Evolutionary conservation across 257 asterid species (phyloP).

Genomic region (Primulina tabacum): DNA sequence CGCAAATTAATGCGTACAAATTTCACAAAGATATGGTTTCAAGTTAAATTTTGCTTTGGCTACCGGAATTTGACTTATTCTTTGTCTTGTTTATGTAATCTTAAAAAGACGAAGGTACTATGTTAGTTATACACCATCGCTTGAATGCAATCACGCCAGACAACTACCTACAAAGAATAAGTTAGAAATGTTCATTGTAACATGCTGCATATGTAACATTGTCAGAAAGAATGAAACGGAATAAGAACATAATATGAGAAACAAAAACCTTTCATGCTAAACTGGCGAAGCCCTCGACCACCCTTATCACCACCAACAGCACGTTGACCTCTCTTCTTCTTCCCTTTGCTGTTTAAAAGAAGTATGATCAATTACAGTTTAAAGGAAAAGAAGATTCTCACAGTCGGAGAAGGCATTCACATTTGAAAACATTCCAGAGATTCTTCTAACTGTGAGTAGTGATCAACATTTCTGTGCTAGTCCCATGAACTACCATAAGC

Average conservation of each 20-base stretch:
- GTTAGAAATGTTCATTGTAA: background rate
- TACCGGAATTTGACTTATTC: background rate
- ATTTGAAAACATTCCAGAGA: background rate
- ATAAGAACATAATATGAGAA: slow-evolving; percentile 2
- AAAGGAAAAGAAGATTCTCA: background rate
- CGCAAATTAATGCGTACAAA: background rate
- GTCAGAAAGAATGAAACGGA: background rate
- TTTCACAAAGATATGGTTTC: background rate
- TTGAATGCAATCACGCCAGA: background rate
- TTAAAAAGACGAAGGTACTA: background rate
- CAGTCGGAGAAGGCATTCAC: background rate
- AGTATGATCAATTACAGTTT: slow-evolving; percentile 5
- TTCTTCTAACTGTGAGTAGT: background rate
- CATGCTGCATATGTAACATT: background rate
- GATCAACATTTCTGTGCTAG: background rate
- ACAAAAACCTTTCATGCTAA: slow-evolving; percentile 85
- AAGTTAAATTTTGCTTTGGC: slow-evolving; percentile 2
- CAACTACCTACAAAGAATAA: slow-evolving; percentile 1
- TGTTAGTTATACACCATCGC: background rate
- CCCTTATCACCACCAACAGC: slow-evolving; percentile 73
- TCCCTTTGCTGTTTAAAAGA: slow-evolving; percentile 40
- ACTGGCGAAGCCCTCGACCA: slow-evolving; percentile 91
- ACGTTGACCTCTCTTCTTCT: slow-evolving; percentile 83
- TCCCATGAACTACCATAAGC: background rate
- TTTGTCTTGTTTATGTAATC: background rate